Evolutionary conservation across 164 flowering plant genomes (phyloP).

Genomic region (Platanus orientalis): DNA sequence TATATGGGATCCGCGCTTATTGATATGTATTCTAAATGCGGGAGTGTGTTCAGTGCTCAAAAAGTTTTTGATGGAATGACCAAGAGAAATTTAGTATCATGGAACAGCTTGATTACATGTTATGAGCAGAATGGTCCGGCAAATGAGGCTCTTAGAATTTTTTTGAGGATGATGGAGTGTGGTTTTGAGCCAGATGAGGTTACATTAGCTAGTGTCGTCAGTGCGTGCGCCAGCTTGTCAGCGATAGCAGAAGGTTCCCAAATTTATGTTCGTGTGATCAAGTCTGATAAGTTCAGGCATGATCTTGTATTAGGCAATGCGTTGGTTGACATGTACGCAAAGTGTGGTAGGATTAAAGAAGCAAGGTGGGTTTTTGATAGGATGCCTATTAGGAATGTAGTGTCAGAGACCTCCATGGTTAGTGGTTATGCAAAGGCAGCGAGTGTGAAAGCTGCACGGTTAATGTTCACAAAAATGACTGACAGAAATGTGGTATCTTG

Average conservation of each 20-base stretch:
- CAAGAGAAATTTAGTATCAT: constrained; percentile 21
- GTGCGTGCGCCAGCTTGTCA: constrained; percentile 22
- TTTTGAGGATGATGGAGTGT: constrained; percentile 15
- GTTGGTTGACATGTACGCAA: constrained; percentile 29
- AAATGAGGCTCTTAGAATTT: constrained; percentile 13
- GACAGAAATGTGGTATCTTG: constrained; percentile 26
- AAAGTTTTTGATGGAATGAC: constrained; percentile 20
- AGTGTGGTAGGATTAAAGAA: constrained; percentile 19
- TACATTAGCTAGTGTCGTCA: constrained; percentile 26
- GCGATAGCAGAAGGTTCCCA: constrained; percentile 19
- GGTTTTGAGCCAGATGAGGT: constrained; percentile 25
- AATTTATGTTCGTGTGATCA: constrained; percentile 19
- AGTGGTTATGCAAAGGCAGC: constrained; percentile 26
- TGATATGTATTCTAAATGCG: constrained; percentile 29
- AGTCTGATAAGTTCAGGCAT: constrained; percentile 17
- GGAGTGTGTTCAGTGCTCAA: constrained; percentile 11
- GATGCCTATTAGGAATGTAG: constrained; percentile 24
- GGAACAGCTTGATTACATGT: constrained; percentile 30
- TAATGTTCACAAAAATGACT: constrained; percentile 18
- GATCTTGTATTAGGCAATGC: constrained; percentile 25
- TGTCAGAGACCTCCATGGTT: constrained; percentile 25
- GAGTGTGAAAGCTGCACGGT: constrained; percentile 16
- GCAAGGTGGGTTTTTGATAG: constrained; percentile 22
- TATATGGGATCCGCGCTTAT: constrained; percentile 26
- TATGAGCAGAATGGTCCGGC: constrained; percentile 27